Evolutionary conservation across 352 stramenopile species (phyloP), one percentile per base, ranked within the genome.

Genomic region (Pythium dissimile): DNA sequence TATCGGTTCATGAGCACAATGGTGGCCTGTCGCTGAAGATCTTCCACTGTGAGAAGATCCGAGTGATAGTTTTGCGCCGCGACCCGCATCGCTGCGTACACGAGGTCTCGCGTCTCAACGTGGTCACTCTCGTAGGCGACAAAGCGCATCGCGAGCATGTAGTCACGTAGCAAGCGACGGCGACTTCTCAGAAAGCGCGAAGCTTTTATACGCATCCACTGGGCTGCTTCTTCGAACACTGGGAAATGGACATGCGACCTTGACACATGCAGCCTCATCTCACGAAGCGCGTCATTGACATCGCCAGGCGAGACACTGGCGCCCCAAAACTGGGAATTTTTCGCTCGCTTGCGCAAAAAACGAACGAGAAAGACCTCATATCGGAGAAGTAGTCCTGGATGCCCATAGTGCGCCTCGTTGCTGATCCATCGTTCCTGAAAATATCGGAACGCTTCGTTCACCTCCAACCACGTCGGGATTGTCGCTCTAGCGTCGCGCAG

Each of bases 351-450:
- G 26, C 64, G 72, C 27, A 88, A 49, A 51, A 63, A 84, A 10
- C 51, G 69, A 35, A 69, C 53, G 24, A 90, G 59, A 44, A 84
- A 90, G 6, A 58, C 52, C 39, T 90, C 80, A 45, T 90, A 87
- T 38, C 75, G 73, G 31, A 79, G 57, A 52, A 87, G 54, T 21
- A 88, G 24, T 6, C 77, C 73, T 7, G 57, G 27, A 52, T 80
- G 64, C 1, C 69, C 80, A 30, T 83, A 73, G 8, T 46, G 32
- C 4, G 54, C 32, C 15, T 72, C 15, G 34, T 80, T 85, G 26
- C 57, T 50, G 18, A 56, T 53, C 67, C 75, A 75, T 16, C 77
- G 75, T 30, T 59, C 31, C 15, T 66, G 54, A 38, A 90, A 86
- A 18, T 72, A 69, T 6, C 49, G 21, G 26, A 74, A 53, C 20